phyloP scores from a whole-genome alignment of 2,329 filamentous ascomycete genomes.

The Phialophora macrospora region DNA sequence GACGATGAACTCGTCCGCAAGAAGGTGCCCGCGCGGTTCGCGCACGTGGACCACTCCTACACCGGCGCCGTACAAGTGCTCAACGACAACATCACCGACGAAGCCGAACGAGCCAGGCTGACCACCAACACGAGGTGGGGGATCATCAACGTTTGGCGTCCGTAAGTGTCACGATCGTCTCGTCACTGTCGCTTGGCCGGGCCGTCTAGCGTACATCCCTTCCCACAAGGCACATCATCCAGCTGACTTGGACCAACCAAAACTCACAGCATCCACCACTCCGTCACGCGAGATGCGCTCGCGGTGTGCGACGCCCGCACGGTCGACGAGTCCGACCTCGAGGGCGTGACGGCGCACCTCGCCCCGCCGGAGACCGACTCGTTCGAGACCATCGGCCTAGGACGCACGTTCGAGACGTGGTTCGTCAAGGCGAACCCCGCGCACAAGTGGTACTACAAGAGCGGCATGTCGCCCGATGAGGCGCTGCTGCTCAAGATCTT shows the following conservation, averaged over 20 bases:
- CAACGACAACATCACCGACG: constrained; percentile 48
- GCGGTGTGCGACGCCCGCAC: constrained; percentile 57
- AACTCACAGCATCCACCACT: constrained; percentile 43
- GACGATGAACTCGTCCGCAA: constrained; percentile 39
- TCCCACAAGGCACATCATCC: background rate
- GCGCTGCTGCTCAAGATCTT: constrained; percentile 66
- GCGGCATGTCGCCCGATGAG: constrained; percentile 57
- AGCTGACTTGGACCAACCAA: background rate
- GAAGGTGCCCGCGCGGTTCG: constrained; percentile 52
- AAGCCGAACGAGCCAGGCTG: constrained; percentile 40
- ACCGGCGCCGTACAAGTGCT: constrained; percentile 51
- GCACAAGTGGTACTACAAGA: constrained; percentile 60
- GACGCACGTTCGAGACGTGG: constrained; percentile 55
- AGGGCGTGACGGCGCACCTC: constrained; percentile 56
- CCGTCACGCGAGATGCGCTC: constrained; percentile 59
- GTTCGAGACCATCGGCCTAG: constrained; percentile 1
- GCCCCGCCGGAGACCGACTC: constrained; percentile 42
- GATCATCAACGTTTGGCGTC: constrained; percentile 59
- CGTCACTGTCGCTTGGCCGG: no score
- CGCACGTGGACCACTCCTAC: constrained; percentile 57
- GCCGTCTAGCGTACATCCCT: background rate
- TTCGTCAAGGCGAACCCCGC: constrained; percentile 46
- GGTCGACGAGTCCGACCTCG: constrained; percentile 57
- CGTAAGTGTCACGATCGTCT: constrained; percentile 30
- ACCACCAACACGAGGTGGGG: constrained; percentile 49